Base-by-base conservation (phyloP, 495 filamentous ascomycete genomes). In the Entonaema liquescens region DNA sequence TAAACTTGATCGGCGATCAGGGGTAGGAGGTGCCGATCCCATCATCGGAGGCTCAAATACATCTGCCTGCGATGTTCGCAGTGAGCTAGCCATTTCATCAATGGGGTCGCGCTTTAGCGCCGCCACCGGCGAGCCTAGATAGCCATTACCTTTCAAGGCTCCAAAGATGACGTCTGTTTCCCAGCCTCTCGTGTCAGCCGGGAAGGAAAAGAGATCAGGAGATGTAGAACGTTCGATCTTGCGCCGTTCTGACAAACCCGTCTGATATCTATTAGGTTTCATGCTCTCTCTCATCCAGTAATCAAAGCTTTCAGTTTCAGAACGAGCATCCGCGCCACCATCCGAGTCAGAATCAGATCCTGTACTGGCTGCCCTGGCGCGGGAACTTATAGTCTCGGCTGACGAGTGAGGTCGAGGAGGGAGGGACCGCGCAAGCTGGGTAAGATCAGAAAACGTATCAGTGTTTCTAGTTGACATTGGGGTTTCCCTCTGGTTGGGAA, bases 181-280 rank as follows among this genome's bases (percentile, higher is more conserved):
- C 83, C 82, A 85, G 11, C 79, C 80, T 47, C 58, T 57, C 1
- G 73, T 64, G 50, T 74, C 72, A 0, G 59, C 56, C 5, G 83
- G 82, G 59, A 85, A 83, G 0, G 81, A 80, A 53, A 85, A 85
- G 13, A 85, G 74, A 67, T 84, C 83, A 0, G 82, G 81, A 8
- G 82, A 83, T 11, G 67, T 35, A 9, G 78, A 63, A 19, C 75
- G 77, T 19, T 65, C 55, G 49, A 52, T 33, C 57, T 55, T 5
- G 44, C 62, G 38, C 73, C 68, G 31, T 68, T 61, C 53, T 72
- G 78, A n/a, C 68, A 75, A 1, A 65, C 63, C 0, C 50, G 79
- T 44, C 65, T 79, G 63, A 59, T 57, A 63, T 8, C 38, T 59
- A 21, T 72, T 66, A 1, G 82, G 79, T 55, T 81, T 80, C 65